These are phyloP conservation scores for Stagonosporopsis cucurbitacearum DNA, from an alignment of 2,329 filamentous ascomycete genomes.

Conservation along the genomic window DNA sequence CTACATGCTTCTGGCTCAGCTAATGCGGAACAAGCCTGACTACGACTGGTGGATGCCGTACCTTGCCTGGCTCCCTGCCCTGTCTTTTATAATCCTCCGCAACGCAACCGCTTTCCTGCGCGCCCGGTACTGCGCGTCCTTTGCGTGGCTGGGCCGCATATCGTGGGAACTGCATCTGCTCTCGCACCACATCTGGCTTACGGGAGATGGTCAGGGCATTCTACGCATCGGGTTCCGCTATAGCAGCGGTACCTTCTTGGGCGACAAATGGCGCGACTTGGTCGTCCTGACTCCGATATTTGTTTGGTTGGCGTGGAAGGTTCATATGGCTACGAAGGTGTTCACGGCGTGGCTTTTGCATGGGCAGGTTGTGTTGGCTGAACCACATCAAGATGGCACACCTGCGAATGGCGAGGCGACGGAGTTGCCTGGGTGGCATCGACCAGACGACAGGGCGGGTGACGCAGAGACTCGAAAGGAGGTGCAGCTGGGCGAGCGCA, in stretches of 20 bases:
- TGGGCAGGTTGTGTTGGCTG: neutral
- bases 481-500: neutral
- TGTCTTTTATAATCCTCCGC: constrained; percentile 60
- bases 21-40: constrained; percentile 46
- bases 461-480: neutral
- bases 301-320: constrained; percentile 51
- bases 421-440: constrained; percentile 14
- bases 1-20: constrained; percentile 46
- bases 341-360: constrained; percentile 49
- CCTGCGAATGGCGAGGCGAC: neutral
- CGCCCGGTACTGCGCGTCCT: constrained; percentile 54
- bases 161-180: constrained; percentile 67
- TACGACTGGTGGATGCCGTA: constrained; percentile 62
- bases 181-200: constrained; percentile 68
- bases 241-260: constrained; percentile 30
- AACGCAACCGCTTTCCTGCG: constrained; percentile 55
- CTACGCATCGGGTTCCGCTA: constrained; percentile 50
- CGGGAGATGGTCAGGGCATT: constrained; percentile 62
- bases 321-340: constrained; percentile 47
- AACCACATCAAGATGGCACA: neutral
- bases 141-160: constrained; percentile 62
- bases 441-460: neutral
- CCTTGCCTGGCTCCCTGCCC: constrained; percentile 61
- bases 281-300: constrained; percentile 53
- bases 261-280: constrained; percentile 47